A percentile compares a stretch with the other conserved stretches of the same genome.
phyloP scores from a whole-genome alignment of 108 stramenopile genomes.

The Skeletonema potamos region DNA sequence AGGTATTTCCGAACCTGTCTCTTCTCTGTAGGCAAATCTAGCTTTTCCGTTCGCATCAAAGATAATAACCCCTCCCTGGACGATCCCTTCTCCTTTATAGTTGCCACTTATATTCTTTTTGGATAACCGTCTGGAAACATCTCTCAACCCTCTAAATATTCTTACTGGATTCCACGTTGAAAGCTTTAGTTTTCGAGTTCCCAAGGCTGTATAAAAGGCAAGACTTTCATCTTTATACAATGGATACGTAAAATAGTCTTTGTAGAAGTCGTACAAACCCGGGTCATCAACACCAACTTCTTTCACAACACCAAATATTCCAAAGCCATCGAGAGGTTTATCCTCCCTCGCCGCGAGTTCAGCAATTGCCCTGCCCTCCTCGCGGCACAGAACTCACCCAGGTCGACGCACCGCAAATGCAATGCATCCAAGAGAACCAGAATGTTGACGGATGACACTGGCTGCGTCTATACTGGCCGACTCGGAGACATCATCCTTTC shows the following conservation, averaged over 20 bases:
- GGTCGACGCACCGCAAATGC: slow-evolving; percentile 70
- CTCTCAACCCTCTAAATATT: slow-evolving; percentile 42
- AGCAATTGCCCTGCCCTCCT: slow-evolving; percentile 61
- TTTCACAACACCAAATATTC: slow-evolving; percentile 56
- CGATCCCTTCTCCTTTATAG: slow-evolving; percentile 62
- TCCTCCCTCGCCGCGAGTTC: slow-evolving; percentile 50
- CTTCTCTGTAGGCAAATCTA: slow-evolving; percentile 55
- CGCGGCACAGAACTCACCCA: slow-evolving; percentile 67
- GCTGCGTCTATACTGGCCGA: slow-evolving; percentile 29
- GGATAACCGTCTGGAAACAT: slow-evolving; percentile 33
- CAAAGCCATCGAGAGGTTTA: slow-evolving; percentile 45
- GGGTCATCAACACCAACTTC: slow-evolving; percentile 54
- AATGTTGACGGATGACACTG: slow-evolving; percentile 33
- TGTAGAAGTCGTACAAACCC: slow-evolving; percentile 48
- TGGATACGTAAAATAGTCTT: slow-evolving; percentile 48
- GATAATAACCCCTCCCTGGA: slow-evolving; percentile 64
- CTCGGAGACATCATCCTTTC: slow-evolving; percentile 15
- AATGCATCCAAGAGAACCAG: slow-evolving; percentile 42
- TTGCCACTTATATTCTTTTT: slow-evolving; percentile 57
- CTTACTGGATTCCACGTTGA: slow-evolving; percentile 51
- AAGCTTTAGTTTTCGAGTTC: slow-evolving; percentile 38
- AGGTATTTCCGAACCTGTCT: slow-evolving; percentile 52
- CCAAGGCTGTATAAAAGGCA: slow-evolving; percentile 56
- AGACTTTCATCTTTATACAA: slow-evolving; percentile 51
- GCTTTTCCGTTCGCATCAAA: slow-evolving; percentile 42